Conservation (phyloP, 331 rosid species). For the Acacia concinna region DNA sequence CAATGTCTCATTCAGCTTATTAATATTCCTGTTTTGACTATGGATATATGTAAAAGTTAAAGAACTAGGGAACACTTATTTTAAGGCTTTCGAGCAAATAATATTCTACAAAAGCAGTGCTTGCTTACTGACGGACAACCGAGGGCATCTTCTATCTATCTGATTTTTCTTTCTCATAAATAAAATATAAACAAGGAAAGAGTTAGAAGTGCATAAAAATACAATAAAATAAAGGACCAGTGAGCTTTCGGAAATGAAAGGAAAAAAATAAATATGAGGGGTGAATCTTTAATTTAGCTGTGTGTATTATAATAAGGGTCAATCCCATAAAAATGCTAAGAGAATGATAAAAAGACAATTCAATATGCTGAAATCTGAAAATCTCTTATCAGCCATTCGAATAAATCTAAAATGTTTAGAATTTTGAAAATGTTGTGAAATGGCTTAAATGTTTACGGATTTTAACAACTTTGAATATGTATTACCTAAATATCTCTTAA, state of each 20-base stretch:
- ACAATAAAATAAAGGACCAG: background rate
- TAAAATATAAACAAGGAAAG: background rate
- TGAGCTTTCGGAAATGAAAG: constrained; percentile 4
- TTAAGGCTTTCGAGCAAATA: constrained; percentile 1
- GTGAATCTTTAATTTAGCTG: background rate
- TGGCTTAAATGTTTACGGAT: too few species aligned
- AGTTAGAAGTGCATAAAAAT: background rate
- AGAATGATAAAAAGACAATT: too few species aligned
- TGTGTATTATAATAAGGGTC: too few species aligned
- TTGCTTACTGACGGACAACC: constrained; percentile 24
- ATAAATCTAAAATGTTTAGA: too few species aligned
- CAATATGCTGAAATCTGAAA: too few species aligned
- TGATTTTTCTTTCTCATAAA: background rate
- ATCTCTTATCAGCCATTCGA: too few species aligned
- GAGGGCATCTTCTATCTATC: constrained; percentile 5
- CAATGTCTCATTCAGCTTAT: background rate
- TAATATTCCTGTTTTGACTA: too few species aligned
- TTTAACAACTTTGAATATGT: too few species aligned
- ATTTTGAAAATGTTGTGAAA: too few species aligned
- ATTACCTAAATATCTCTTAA: too few species aligned
- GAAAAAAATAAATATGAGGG: background rate
- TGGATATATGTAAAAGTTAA: too few species aligned
- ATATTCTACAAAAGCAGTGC: constrained; percentile 14
- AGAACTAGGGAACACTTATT: background rate
- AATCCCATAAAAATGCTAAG: too few species aligned